Evolutionary conservation across 495 filamentous ascomycete species (phyloP).

Genomic region (Trichoderma gamsii): DNA sequence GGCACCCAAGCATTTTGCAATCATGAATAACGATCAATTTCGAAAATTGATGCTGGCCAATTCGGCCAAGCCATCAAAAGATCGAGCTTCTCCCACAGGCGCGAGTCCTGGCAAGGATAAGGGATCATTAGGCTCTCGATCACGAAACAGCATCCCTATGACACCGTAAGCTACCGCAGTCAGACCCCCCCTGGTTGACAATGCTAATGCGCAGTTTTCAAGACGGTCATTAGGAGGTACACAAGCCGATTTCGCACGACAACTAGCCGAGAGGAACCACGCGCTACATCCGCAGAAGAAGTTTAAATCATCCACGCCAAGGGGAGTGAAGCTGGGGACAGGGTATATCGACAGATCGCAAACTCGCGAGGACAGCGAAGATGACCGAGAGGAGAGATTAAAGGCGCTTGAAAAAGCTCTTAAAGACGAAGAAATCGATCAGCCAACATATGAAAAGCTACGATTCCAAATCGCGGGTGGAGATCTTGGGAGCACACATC

Average conservation of each 20-base stretch:
- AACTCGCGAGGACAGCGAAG: constrained; percentile 46
- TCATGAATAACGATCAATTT: constrained; percentile 96
- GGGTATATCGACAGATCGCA: constrained; percentile 86
- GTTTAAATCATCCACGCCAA: constrained; percentile 71
- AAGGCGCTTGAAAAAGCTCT: constrained; percentile 75
- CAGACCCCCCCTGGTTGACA: neutral
- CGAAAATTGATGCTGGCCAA: constrained; percentile 68
- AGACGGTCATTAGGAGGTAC: constrained; percentile 62
- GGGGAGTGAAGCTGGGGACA: constrained; percentile 68
- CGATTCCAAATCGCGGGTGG: constrained; percentile 75
- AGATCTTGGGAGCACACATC: constrained; percentile 69
- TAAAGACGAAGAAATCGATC: constrained; percentile 76
- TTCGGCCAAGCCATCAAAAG: constrained; percentile 30
- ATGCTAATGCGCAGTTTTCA: constrained; percentile 22
- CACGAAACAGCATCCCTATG: constrained; percentile 77
- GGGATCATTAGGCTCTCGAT: constrained; percentile 54
- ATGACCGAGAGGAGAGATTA: constrained; percentile 58
- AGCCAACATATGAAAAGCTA: constrained; percentile 64
- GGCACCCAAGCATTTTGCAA: neutral
- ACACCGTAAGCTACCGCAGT: constrained; percentile 55
- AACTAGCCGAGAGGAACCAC: constrained; percentile 71
- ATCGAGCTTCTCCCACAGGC: constrained; percentile 33
- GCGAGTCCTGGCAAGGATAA: constrained; percentile 25
- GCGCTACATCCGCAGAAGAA: constrained; percentile 57
- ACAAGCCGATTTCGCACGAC: constrained; percentile 70